Conservation (phyloP, 2,329 filamentous ascomycete species). For the Celoporthe dispersa region DNA sequence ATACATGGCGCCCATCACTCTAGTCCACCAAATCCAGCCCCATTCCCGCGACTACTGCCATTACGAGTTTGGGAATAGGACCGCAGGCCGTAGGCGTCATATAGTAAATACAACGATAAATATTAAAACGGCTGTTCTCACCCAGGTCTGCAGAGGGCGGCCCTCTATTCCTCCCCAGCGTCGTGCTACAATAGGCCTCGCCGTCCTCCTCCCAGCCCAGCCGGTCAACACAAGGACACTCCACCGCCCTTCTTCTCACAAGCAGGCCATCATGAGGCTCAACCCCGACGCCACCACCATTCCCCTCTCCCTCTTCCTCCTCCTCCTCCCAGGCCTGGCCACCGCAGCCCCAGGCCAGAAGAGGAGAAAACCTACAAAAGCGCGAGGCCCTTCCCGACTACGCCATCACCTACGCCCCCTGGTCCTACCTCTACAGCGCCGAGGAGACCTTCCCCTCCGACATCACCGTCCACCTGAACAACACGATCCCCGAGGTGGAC, state of each 20-base stretch:
- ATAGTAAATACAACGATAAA: neutral
- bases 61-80: neutral
- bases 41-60: neutral
- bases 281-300: neutral
- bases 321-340: slow-evolving; percentile 4
- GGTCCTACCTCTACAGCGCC: slow-evolving; percentile 31
- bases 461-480: slow-evolving; percentile 31
- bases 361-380: neutral
- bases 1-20: neutral
- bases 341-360: slow-evolving; percentile 11
- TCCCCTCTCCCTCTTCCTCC: neutral
- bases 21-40: neutral
- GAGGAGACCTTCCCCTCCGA: slow-evolving; percentile 33
- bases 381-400: slow-evolving; percentile 31
- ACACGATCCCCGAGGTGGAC: slow-evolving; percentile 31
- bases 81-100: too few relatives aligned
- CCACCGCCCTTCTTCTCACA: neutral
- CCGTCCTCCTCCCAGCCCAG: neutral
- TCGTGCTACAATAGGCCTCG: neutral
- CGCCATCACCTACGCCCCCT: slow-evolving; percentile 31
- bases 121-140: too few relatives aligned
- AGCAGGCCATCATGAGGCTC: neutral
- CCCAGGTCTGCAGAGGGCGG: neutral
- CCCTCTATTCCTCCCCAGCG: neutral
- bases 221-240: neutral